phyloP scores from a whole-genome alignment of 768 basidiomycete species.

The Calocybe indica region DNA sequence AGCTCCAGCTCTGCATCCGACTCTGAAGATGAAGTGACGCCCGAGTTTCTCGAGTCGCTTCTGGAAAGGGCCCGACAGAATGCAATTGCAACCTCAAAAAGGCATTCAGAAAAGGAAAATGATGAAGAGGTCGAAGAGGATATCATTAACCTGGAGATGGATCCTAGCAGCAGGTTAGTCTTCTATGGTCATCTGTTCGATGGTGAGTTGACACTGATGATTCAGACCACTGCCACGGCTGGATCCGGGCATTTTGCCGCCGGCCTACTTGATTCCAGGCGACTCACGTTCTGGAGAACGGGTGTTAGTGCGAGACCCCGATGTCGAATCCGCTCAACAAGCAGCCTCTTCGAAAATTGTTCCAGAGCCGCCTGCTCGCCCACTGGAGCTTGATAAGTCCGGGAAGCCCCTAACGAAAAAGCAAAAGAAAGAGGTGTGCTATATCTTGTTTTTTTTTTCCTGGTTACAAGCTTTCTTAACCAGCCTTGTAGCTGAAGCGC shows the following conservation, averaged over 20 bases:
- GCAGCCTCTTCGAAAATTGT: conserved; percentile 40
- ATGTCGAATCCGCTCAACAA: conserved; percentile 45
- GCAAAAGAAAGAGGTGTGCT: conserved; percentile 61
- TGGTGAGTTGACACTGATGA: conserved; percentile 1
- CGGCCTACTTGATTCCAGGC: conserved; percentile 56
- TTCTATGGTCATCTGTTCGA: background rate
- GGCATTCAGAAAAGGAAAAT: conserved; percentile 12
- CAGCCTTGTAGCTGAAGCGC: conserved; percentile 47
- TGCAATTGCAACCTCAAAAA: conserved; percentile 23
- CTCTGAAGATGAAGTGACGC: conserved; percentile 36
- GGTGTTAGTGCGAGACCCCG: conserved; percentile 53
- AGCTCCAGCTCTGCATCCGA: conserved; percentile 36
- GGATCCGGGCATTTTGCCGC: conserved; percentile 60
- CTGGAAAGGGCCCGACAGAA: conserved; percentile 57
- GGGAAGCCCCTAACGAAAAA: conserved; percentile 70
- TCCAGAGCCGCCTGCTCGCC: conserved; percentile 59
- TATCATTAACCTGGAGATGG: conserved; percentile 43
- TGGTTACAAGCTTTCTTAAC: background rate
- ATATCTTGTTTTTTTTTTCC: background rate
- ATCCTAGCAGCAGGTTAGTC: conserved; percentile 30
- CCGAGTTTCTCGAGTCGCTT: conserved; percentile 56
- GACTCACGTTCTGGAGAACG: conserved; percentile 36
- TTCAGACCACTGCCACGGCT: conserved; percentile 54
- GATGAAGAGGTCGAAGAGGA: conserved; percentile 37
- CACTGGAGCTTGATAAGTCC: conserved; percentile 50